Conservation (phyloP, 2,329 filamentous ascomycete genomes). For the Trichophyton mentagrophytes region DNA sequence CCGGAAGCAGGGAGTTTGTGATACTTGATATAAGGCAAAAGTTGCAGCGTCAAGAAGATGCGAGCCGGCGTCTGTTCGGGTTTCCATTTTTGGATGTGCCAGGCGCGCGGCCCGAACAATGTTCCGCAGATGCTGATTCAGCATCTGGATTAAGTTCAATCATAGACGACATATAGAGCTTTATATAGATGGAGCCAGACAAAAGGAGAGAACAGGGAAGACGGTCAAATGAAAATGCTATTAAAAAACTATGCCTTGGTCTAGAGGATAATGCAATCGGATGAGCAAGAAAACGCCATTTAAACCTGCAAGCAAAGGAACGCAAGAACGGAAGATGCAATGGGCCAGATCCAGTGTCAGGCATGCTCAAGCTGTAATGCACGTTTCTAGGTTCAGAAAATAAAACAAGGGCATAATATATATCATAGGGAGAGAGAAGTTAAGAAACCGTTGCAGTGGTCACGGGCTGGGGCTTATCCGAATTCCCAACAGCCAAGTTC, state of each 20-base stretch:
- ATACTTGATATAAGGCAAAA: not conserved
- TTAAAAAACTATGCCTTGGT: not conserved
- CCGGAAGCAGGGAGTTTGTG: not conserved
- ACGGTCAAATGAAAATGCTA: not conserved
- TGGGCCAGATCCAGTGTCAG: not conserved
- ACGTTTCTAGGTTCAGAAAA: not conserved
- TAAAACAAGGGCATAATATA: not conserved
- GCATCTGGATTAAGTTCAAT: not conserved
- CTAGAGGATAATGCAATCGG: not conserved
- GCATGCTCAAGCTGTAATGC: not conserved
- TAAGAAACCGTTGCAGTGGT: not conserved
- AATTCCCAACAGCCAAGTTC: constrained; percentile 9
- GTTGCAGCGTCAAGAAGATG: not conserved
- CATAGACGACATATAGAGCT: not conserved
- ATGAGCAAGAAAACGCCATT: not conserved
- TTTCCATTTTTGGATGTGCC: not conserved
- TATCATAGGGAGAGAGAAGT: not conserved
- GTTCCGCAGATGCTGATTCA: not conserved
- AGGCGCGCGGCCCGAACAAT: not conserved
- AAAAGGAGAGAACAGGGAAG: not conserved
- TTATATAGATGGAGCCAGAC: not conserved
- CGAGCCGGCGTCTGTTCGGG: not conserved
- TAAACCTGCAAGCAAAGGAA: not conserved
- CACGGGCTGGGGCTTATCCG: not conserved
- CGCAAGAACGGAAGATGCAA: not conserved